A percentile compares a stretch with the other conserved stretches of the same genome.
Evolutionary conservation across 2,329 filamentous ascomycete species (phyloP).

Genomic region (Nemania sp.): DNA sequence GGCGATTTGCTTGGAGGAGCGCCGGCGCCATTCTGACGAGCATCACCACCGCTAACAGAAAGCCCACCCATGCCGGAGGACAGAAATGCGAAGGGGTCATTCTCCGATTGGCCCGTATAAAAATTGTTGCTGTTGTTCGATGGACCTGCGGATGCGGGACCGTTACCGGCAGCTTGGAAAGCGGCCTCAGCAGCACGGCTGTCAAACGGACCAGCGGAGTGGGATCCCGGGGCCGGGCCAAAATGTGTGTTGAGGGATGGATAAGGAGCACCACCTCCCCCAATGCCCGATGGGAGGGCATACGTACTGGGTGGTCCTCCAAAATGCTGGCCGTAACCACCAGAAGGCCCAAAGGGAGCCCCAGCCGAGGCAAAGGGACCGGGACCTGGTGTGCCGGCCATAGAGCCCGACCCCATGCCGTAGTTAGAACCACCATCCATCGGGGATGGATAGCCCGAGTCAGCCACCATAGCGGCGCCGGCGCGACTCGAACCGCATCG

Average conservation of each 20-base stretch:
- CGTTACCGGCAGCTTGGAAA: slow-evolving; percentile 89
- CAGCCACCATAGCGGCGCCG: slow-evolving; percentile 91
- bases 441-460: slow-evolving; percentile 89
- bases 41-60: slow-evolving; percentile 74
- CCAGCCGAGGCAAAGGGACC: slow-evolving; percentile 79
- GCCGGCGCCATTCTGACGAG: slow-evolving; percentile 71
- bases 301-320: slow-evolving; percentile 90
- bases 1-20: slow-evolving; percentile 71
- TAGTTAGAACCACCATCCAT: slow-evolving; percentile 90
- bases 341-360: slow-evolving; percentile 74
- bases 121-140: slow-evolving; percentile 59
- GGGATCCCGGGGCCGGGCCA: slow-evolving; percentile 79
- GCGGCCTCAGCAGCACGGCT: slow-evolving; percentile 94
- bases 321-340: slow-evolving; percentile 82
- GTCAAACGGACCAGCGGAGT: slow-evolving; percentile 89
- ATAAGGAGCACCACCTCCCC: slow-evolving; percentile 82
- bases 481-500: slow-evolving; percentile 95
- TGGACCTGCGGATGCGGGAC: slow-evolving; percentile 79
- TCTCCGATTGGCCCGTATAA: slow-evolving; percentile 74
- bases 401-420: slow-evolving; percentile 87
- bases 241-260: slow-evolving; percentile 86
- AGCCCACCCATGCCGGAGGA: slow-evolving; percentile 78
- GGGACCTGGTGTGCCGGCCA: slow-evolving; percentile 83
- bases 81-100: slow-evolving; percentile 84
- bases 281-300: slow-evolving; percentile 85